Conservation (phyloP, 148 eudicot genomes). For the Bassia scoparia region DNA sequence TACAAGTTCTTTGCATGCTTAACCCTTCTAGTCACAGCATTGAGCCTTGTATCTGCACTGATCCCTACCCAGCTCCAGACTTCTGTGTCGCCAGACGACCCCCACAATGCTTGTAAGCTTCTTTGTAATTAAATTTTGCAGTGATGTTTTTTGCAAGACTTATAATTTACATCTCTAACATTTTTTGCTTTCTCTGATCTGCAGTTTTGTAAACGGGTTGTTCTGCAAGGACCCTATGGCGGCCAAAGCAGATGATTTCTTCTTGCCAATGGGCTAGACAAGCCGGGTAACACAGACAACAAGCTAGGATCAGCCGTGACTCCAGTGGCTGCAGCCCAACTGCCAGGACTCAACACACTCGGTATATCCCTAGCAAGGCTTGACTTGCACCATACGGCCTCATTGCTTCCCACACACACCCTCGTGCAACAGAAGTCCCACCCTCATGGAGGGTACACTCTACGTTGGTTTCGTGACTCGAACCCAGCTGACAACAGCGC, state of each 20-base stretch:
- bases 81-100: slow-evolving; percentile 9
- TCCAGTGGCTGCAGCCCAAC: not conserved
- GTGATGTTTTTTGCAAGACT: no score
- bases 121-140: not conserved
- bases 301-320: slow-evolving; percentile 11
- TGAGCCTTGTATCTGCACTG: not conserved
- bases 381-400: slow-evolving; percentile 23
- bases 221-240: slow-evolving; percentile 22
- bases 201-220: slow-evolving; percentile 16
- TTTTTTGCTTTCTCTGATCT: not conserved
- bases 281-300: slow-evolving; percentile 13
- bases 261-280: slow-evolving; percentile 13
- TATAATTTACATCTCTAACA: not conserved
- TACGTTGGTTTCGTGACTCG: slow-evolving; percentile 10
- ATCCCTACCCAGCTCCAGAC: slow-evolving; percentile 16
- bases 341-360: slow-evolving; percentile 21
- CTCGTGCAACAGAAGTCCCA: slow-evolving; percentile 20
- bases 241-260: slow-evolving; percentile 18
- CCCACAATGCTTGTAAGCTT: not conserved
- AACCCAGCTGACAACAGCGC: slow-evolving; percentile 1
- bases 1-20: not conserved
- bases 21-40: not conserved
- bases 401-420: slow-evolving; percentile 20
- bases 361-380: slow-evolving; percentile 13
- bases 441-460: slow-evolving; percentile 12